A percentile compares a stretch with the other conserved stretches of the same genome.
phyloP scores from a whole-genome alignment of 768 basidiomycete species.

The Pholiota molesta region DNA sequence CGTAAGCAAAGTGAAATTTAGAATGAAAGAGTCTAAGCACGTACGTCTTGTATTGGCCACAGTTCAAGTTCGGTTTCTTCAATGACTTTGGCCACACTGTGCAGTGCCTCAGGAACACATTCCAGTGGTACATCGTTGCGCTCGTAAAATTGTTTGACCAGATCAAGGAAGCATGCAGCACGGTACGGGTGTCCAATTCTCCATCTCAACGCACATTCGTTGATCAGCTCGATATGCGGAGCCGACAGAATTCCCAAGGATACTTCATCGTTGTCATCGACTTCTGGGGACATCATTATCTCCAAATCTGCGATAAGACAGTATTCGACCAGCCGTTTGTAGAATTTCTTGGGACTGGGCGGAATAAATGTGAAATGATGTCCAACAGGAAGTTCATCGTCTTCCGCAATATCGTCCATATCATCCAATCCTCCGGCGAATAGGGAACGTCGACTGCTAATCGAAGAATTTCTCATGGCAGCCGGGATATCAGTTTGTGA shows the following conservation, averaged over 20 bases:
- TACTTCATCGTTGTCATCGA: constrained; percentile 96
- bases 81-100: constrained; percentile 69
- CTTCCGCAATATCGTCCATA: constrained; percentile 30
- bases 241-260: constrained; percentile 87
- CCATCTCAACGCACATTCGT: constrained; percentile 90
- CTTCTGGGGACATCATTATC: constrained; percentile 85
- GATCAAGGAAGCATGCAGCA: constrained; percentile 78
- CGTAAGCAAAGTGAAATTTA: background rate
- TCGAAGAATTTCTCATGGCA: constrained; percentile 57
- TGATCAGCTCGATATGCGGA: constrained; percentile 79
- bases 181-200: constrained; percentile 81
- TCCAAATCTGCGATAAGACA: constrained; percentile 88
- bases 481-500: constrained; percentile 39
- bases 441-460: constrained; percentile 71
- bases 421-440: constrained; percentile 39
- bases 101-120: constrained; percentile 90
- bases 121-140: constrained; percentile 91
- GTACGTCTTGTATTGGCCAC: constrained; percentile 85
- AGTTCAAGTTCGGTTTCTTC: constrained; percentile 70
- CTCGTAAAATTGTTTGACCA: constrained; percentile 87
- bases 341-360: constrained; percentile 83
- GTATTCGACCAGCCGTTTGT: constrained; percentile 79
- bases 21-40: constrained; percentile 32
- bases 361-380: constrained; percentile 91
- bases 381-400: constrained; percentile 73